These are phyloP conservation scores for Pseudogymnoascus pannorum DNA, from an alignment of 2,329 filamentous ascomycete species.

Conservation along the genomic window DNA sequence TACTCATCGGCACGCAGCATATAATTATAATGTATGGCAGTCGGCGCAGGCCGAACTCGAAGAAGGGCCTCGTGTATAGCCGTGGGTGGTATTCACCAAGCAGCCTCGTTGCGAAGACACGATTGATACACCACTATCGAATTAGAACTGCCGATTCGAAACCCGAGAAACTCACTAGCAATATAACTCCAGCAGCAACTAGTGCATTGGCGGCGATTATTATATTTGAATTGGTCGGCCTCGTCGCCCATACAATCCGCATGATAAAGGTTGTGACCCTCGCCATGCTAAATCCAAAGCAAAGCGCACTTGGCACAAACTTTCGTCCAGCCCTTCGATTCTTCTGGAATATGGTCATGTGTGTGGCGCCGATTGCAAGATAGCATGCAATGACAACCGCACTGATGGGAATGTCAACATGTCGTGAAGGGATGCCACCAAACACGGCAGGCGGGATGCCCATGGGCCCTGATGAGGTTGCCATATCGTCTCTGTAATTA, in stretches of 20 bases:
- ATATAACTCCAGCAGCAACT: not conserved
- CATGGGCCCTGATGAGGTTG: not conserved
- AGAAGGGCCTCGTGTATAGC: not conserved
- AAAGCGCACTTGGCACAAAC: constrained; percentile 50
- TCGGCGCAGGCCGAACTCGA: not conserved
- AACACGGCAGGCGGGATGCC: not conserved
- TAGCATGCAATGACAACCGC: not conserved
- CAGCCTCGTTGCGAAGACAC: not conserved
- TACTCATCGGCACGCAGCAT: not conserved
- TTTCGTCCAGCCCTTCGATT: constrained; percentile 47
- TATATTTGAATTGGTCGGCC: constrained; percentile 28
- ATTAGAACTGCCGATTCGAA: not conserved
- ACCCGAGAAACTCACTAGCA: not conserved
- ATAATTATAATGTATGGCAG: not conserved
- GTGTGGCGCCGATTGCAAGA: constrained; percentile 27
- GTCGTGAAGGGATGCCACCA: not conserved
- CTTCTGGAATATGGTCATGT: constrained; percentile 51
- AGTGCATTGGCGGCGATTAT: constrained; percentile 15
- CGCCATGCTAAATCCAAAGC: constrained; percentile 51
- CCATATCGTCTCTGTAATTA: not conserved
- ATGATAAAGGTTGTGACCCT: constrained; percentile 31
- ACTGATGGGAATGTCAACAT: not conserved
- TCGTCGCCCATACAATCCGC: constrained; percentile 55
- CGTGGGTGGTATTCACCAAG: not conserved
- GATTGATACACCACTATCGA: not conserved